Conservation (phyloP, 1,284 basidiomycete species). For the Grifola frondosa region DNA sequence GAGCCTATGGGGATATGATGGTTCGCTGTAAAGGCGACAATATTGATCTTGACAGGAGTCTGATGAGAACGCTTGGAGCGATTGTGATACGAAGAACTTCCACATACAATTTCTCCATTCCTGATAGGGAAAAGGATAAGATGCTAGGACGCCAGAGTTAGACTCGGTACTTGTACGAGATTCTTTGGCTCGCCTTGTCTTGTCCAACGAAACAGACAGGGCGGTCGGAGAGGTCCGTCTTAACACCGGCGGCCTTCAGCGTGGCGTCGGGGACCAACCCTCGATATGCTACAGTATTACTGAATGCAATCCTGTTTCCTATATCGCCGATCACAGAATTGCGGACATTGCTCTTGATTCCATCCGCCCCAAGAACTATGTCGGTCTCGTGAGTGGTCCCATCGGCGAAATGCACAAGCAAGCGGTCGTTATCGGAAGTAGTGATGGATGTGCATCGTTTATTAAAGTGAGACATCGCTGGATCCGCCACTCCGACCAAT, state of each 20-base stretch:
- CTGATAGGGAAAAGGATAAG: conserved; percentile 57
- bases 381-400: conserved; percentile 47
- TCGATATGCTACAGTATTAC: conserved; percentile 48
- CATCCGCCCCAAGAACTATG: conserved; percentile 56
- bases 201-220: conserved; percentile 44
- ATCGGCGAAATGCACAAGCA: conserved; percentile 45
- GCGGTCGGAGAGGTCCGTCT: conserved; percentile 35
- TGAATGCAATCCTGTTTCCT: conserved; percentile 35
- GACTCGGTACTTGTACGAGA: no score
- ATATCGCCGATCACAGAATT: conserved; percentile 32
- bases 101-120: conserved; percentile 37
- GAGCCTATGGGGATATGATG: conserved; percentile 38
- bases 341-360: conserved; percentile 47
- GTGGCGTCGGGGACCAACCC: conserved; percentile 41
- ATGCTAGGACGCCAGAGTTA: conserved; percentile 39
- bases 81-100: not conserved
- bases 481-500: conserved; percentile 44
- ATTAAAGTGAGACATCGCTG: conserved; percentile 45
- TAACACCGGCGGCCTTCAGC: conserved; percentile 41
- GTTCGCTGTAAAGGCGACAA: conserved; percentile 52
- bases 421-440: conserved; percentile 18
- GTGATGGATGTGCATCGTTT: conserved; percentile 46
- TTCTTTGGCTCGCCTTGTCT: conserved; percentile 37
- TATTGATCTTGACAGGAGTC: conserved; percentile 42
- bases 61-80: not conserved